phyloP scores from a whole-genome alignment of 768 basidiomycete species.

The Gymnopilus dilepis region DNA sequence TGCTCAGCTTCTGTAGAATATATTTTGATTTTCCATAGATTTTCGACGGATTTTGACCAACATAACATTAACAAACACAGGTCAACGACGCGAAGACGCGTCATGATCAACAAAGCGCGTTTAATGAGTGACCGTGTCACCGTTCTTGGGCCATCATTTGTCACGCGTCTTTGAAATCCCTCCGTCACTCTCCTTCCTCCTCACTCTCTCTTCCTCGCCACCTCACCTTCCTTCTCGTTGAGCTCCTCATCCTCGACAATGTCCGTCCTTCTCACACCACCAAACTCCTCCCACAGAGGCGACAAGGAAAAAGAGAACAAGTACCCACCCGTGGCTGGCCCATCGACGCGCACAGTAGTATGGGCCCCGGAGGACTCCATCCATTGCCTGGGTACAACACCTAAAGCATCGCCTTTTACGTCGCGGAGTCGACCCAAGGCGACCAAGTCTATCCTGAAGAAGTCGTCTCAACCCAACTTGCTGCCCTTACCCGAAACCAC shows the following conservation, averaged over 20 bases:
- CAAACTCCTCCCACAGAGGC: conserved; percentile 55
- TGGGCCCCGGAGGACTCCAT: conserved; percentile 59
- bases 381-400: conserved; percentile 43
- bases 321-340: conserved; percentile 31
- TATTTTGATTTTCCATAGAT: too few relatives aligned
- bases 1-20: too few relatives aligned
- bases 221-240: conserved; percentile 18
- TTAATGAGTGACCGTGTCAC: conserved; percentile 41
- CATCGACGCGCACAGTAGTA: conserved; percentile 42
- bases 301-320: conserved; percentile 56
- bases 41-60: too few relatives aligned
- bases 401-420: conserved; percentile 30
- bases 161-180: conserved; percentile 20
- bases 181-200: conserved; percentile 20
- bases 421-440: conserved; percentile 46
- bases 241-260: conserved; percentile 33
- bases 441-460: conserved; percentile 75
- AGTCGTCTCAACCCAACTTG: conserved; percentile 34
- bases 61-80: conserved; percentile 25
- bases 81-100: conserved; percentile 39
- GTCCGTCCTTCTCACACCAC: conserved; percentile 63
- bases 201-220: conserved; percentile 22
- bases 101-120: conserved; percentile 42
- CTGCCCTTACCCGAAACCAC: conserved; percentile 47
- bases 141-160: conserved; percentile 15